These are phyloP conservation scores for Arctostaphylos glauca DNA, from an alignment of 148 eudicot species.

Conservation along the genomic window DNA sequence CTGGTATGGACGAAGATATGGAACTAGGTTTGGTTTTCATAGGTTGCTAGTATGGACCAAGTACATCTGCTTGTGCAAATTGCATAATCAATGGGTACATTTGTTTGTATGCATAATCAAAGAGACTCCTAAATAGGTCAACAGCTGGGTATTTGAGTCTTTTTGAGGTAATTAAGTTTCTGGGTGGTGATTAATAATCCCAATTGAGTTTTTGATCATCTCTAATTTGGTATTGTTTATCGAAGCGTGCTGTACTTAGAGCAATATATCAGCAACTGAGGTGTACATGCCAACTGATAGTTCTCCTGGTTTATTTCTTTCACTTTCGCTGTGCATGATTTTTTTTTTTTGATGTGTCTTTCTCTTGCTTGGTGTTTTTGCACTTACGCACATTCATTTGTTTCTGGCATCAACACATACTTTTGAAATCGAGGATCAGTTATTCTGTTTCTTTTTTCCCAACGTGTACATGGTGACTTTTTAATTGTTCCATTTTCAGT, in stretches of 20 bases:
- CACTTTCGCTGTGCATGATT: slow-evolving; percentile 9
- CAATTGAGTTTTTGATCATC: no score
- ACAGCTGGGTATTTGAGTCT: no score
- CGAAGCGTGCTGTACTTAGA: slow-evolving; percentile 81
- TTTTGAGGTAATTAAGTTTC: no score
- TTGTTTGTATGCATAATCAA: no score
- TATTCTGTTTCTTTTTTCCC: not conserved
- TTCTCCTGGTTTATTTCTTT: slow-evolving; percentile 61
- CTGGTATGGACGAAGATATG: no score
- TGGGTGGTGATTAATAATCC: no score
- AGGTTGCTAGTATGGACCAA: no score
- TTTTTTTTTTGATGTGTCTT: slow-evolving; percentile 3
- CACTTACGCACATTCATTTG: not conserved
- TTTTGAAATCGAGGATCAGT: not conserved
- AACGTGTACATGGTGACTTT: not conserved
- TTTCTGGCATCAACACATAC: not conserved
- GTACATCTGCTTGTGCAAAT: no score
- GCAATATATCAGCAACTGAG: slow-evolving; percentile 85
- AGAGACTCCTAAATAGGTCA: no score
- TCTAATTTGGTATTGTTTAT: no score
- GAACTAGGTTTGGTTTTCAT: no score
- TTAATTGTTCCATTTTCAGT: not conserved
- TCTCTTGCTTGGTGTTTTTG: not conserved
- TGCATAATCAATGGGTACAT: no score
- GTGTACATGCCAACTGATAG: slow-evolving; percentile 89